These are phyloP conservation scores for Udeniomyces megalosporus DNA, from an alignment of 768 basidiomycete genomes.

Conservation along the genomic window DNA sequence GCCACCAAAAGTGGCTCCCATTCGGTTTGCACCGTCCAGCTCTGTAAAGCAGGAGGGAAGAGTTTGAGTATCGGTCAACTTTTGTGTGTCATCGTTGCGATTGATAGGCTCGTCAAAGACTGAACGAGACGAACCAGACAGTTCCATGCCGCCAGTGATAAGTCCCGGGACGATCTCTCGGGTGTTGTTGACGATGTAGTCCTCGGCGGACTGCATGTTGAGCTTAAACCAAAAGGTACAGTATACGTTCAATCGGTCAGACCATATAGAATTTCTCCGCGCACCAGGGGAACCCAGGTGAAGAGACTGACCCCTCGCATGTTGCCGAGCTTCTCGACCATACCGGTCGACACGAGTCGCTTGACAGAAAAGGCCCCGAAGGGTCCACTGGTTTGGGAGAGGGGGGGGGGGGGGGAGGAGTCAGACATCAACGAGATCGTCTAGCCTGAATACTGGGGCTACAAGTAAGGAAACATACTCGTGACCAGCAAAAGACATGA, in stretches of 20 bases:
- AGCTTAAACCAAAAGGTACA: too few relatives aligned
- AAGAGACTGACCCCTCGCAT: too few relatives aligned
- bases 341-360: slow-evolving; percentile 56
- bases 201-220: slow-evolving; percentile 44
- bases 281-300: too few relatives aligned
- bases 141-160: slow-evolving; percentile 49
- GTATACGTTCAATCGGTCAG: too few relatives aligned
- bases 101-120: too few relatives aligned
- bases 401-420: too few relatives aligned
- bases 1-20: slow-evolving; percentile 62
- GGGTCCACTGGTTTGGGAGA: slow-evolving; percentile 6
- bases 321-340: slow-evolving; percentile 56
- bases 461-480: slow-evolving; percentile 28
- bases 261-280: too few relatives aligned
- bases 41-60: slow-evolving; percentile 27
- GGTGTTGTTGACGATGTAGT: slow-evolving; percentile 32
- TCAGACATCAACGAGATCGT: too few relatives aligned
- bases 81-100: too few relatives aligned
- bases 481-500: slow-evolving; percentile 57
- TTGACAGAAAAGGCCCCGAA: slow-evolving; percentile 74
- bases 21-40: slow-evolving; percentile 61
- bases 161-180: slow-evolving; percentile 61
- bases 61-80: too few relatives aligned
- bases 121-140: slow-evolving; percentile 31
- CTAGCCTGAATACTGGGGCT: too few relatives aligned